Base-by-base conservation (phyloP, 148 eudicot genomes). In the Silene latifolia region DNA sequence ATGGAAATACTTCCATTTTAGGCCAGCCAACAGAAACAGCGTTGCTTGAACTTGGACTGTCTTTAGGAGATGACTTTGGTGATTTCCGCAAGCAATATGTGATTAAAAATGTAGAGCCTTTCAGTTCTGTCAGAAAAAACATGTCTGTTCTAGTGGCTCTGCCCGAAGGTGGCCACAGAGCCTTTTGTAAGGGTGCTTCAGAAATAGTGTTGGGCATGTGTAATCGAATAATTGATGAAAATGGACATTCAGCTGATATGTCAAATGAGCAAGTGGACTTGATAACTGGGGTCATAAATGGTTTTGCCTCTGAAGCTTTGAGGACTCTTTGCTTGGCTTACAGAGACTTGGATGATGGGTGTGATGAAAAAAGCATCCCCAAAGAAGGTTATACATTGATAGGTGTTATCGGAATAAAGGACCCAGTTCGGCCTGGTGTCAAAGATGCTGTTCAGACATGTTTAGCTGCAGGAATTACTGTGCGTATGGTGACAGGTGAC, bases 401-500 rank as follows among this genome's bases (percentile, higher is more conserved):
- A 58, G 89, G 90, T 23, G 82, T 95, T 39, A 89, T 95, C 47
- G 98, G 97, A 54, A 95, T 95, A 72, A 95, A 92, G 80, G 98
- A 95, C 84, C 97, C 98, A 6, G 92, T 95, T 82, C 93, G 98
- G 59, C 89, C 88, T 63, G 93, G 91, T 27, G 98, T 94, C 27
- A 90, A 80, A 73, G 86, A 87, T 12, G 97, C 98, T 23, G 98
- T 95, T 74, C 72, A 72, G 82, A 88, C 93, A 54, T 95, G 98
- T 87, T 85, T 92, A 77, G 91, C 85, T 42, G 97, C 97, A 75
- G 98, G 98, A 74, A 90, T 95, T 60, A 85, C 86, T 48, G 98
- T 95, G 74, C 89, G 98, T 17, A 92, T 95, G 98, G 92, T 95
- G 77, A 95, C 98, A 24, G 98, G 98, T 79, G 98, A 93, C 65